Evolutionary conservation across 1,139 yeast genomes (phyloP), one percentile per base, ranked within the genome.

Genomic region (Saccharomyces hybrid): DNA sequence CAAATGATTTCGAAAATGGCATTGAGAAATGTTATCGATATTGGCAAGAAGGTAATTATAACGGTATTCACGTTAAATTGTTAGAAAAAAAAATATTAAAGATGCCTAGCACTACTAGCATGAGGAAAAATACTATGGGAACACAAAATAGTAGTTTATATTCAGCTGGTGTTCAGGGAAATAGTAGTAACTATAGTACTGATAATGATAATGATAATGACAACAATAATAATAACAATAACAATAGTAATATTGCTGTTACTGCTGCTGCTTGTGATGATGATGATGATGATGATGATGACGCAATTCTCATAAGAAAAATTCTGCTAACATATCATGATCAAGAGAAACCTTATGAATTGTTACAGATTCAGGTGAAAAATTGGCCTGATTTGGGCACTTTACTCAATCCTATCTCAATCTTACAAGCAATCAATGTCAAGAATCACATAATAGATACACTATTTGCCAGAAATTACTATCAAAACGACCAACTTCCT

Each of bases 361-460:
- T 86, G 5, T 71, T 78, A 51, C 96, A 88, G 64, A 72, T 88
- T 29, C 95, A 87, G 59, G 83, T 82, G 64, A 75, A 77, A 28
- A 76, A 78, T 48, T 88, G 96, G 96, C 91, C 95, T 0, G 96
- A 88, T 70, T 77, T 84, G 59, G 95, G 93, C 9, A 78, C 84
- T 3, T 59, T 71, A 52, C 54, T 59, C 8, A 68, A 68, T 50
- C 71, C 73, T 31, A 61, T 61, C 44, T 72, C 71, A 53, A 60
- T 73, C 25, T 57, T 72, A 25, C 67, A 68, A 55, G 56, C 70
- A 13, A 64, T 73, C 16, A 64, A 60, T 46, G 53, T 72, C 49
- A 72, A 72, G 51, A 63, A 64, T 44, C 34, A 59, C 34, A 52
- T 69, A 53, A 41, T 64, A 52, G 57, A 57, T 46, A 51, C 57